These are phyloP conservation scores for Recurvomyces mirabilis DNA, from an alignment of 495 filamentous ascomycete species.

Conservation along the genomic window DNA sequence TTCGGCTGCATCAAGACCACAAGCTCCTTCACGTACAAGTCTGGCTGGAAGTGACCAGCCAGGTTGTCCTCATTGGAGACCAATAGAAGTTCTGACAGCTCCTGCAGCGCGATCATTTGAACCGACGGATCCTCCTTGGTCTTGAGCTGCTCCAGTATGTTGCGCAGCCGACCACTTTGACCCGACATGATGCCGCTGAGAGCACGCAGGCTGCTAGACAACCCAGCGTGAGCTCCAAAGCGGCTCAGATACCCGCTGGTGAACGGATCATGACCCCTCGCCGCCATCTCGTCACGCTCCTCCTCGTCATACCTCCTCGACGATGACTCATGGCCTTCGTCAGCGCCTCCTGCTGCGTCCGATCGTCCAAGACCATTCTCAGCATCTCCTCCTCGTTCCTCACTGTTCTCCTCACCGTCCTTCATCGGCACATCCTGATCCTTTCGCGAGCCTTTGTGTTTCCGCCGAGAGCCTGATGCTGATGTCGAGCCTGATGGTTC, in stretches of 20 bases:
- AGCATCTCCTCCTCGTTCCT: slow-evolving; percentile 26
- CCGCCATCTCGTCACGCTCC: slow-evolving; percentile 42
- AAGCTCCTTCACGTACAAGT: slow-evolving; percentile 90
- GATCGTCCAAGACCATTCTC: slow-evolving; percentile 33
- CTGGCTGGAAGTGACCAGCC: slow-evolving; percentile 87
- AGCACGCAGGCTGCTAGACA: slow-evolving; percentile 76
- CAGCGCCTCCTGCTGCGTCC: slow-evolving; percentile 37
- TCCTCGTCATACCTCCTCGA: slow-evolving; percentile 46
- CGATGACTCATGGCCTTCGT: slow-evolving; percentile 37
- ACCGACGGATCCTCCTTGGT: slow-evolving; percentile 80
- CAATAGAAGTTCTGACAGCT: slow-evolving; percentile 84
- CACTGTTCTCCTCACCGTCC: slow-evolving; percentile 31
- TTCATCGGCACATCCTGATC: slow-evolving; percentile 42
- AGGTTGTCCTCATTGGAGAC: slow-evolving; percentile 95
- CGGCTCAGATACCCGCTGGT: slow-evolving; percentile 58
- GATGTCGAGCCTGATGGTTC: slow-evolving; percentile 27
- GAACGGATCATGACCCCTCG: slow-evolving; percentile 54
- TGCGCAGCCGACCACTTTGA: slow-evolving; percentile 64
- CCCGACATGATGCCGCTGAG: slow-evolving; percentile 86
- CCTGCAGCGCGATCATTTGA: slow-evolving; percentile 85
- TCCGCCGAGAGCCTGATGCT: slow-evolving; percentile 27
- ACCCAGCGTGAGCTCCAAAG: slow-evolving; percentile 46
- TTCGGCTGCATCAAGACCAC: slow-evolving; percentile 84
- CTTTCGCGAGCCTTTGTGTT: slow-evolving; percentile 35
- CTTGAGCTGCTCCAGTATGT: slow-evolving; percentile 71